Evolutionary conservation across 1,284 basidiomycete genomes (phyloP).

Genomic region (Clitocybe nebularis): DNA sequence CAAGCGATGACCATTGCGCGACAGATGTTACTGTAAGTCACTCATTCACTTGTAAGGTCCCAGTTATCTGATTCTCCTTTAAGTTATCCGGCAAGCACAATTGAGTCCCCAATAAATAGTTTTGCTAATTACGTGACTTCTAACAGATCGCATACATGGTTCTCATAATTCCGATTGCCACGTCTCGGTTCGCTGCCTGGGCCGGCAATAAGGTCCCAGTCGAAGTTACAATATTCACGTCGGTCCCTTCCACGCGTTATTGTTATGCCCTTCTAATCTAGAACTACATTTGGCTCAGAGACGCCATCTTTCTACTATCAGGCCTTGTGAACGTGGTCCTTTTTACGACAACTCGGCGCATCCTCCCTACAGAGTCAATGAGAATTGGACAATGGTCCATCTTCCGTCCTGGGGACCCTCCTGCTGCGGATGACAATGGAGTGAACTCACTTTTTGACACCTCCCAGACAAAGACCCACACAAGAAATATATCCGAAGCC

Average conservation of each 20-base stretch:
- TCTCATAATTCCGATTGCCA: constrained; percentile 45
- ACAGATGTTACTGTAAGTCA: constrained; percentile 46
- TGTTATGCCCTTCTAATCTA: neutral
- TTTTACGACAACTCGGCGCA: constrained; percentile 42
- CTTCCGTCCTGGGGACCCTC: constrained; percentile 21
- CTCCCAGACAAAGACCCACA: constrained; percentile 3
- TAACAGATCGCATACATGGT: constrained; percentile 44
- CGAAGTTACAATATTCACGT: constrained; percentile 44
- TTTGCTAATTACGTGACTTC: constrained; percentile 1
- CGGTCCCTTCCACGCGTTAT: constrained; percentile 14
- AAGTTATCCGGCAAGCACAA: constrained; percentile 39
- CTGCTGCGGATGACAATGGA: constrained; percentile 10
- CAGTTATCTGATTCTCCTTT: constrained; percentile 3
- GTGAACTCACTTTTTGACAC: constrained; percentile 22
- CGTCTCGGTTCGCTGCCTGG: constrained; percentile 40
- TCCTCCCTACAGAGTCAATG: constrained; percentile 43
- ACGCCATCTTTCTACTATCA: constrained; percentile 42
- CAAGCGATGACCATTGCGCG: constrained; percentile 37
- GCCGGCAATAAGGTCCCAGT: constrained; percentile 40
- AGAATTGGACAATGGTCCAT: constrained; percentile 30
- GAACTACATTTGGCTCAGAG: constrained; percentile 25
- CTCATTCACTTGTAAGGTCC: constrained; percentile 2
- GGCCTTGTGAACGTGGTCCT: constrained; percentile 47
- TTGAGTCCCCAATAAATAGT: neutral
- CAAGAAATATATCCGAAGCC: constrained; percentile 9